A percentile compares a stretch with the other conserved stretches of the same genome.
Conservation (phyloP, 345 rosid species). For the Geranium brycei region DNA sequence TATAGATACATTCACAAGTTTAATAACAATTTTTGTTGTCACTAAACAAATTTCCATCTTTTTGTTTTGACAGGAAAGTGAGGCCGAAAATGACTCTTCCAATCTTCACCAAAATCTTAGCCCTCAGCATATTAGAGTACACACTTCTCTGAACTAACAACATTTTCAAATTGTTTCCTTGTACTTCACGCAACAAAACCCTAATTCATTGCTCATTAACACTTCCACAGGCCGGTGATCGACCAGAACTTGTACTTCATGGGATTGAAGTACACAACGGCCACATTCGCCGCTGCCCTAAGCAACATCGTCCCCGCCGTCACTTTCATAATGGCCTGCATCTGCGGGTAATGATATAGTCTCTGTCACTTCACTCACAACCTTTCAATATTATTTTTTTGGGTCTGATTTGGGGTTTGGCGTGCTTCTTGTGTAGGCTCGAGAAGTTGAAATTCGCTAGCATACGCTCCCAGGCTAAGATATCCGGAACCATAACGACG, state of each 20-base stretch:
- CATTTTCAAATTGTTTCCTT: neutral
- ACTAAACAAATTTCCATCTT: too few relatives aligned
- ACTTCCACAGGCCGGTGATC: slow-evolving; percentile 54
- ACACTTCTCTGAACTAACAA: slow-evolving; percentile 12
- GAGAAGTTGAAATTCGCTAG: slow-evolving; percentile 50
- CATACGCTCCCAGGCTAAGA: slow-evolving; percentile 46
- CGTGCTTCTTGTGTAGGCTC: slow-evolving; percentile 19
- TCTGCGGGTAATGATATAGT: slow-evolving; percentile 24
- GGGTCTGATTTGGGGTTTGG: too few relatives aligned
- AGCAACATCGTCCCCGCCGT: slow-evolving; percentile 74
- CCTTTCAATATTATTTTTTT: too few relatives aligned
- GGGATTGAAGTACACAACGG: slow-evolving; percentile 79
- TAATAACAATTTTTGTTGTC: too few relatives aligned
- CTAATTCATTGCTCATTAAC: neutral
- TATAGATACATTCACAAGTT: too few relatives aligned
- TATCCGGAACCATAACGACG: slow-evolving; percentile 61
- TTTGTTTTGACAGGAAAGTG: slow-evolving; percentile 1
- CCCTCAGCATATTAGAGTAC: slow-evolving; percentile 45
- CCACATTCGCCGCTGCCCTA: slow-evolving; percentile 77
- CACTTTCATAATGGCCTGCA: slow-evolving; percentile 64
- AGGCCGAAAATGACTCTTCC: neutral
- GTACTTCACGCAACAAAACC: neutral
- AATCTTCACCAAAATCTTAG: neutral
- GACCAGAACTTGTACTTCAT: slow-evolving; percentile 64
- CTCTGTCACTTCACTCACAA: neutral